Base-by-base conservation (phyloP, 2,329 filamentous ascomycete species). In the Chaetomiaceae sp. region DNA sequence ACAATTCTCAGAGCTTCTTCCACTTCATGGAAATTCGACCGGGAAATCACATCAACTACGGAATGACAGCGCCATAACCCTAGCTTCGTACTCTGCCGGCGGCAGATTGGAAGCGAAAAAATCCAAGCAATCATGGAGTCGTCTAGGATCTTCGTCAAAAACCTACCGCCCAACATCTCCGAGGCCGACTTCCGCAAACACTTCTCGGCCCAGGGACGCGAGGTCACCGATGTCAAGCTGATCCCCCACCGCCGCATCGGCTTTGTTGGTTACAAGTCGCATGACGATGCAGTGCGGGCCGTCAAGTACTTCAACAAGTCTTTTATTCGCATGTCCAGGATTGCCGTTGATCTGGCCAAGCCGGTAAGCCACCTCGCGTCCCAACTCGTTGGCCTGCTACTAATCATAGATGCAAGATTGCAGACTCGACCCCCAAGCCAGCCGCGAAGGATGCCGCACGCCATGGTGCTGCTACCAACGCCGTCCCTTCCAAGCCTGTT, bases 281-380 rank as follows among this genome's bases (percentile, higher is more conserved):
- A 87, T 14, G 83, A 92, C 58, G 87, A 89, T 68, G 94, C 94
- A 53, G 77, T 82, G 53, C 82, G 85, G 66, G 92, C 94, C 40
- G 88, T 95, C 68, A 91, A 89, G 71, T 95, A 96, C 75, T 96
- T 96, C 78, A 91, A 99, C 77, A 89, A 83, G 69, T 87, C 91
- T 59, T 99, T 91, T 72, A 90, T 99, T 65, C 89, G 91, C 64
- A 94, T 96, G 88, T 96, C 91, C 54, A 95, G 87, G 75, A 91
- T 99, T 65, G 81, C 80, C 27, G 94, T 96, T 58, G 91, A 96
- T 74, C 75, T 94, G 66, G 94, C 94, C 53, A 85, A 82, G 69
- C 87, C 94, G 56, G 88, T 95, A 68, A 66, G 77, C 68, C n/a
- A 22, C 38, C 47, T 46, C 38, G 46, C 44, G 15, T 17, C 17